Evolutionary conservation across 257 asterid genomes (phyloP), one percentile per base, ranked within the genome.

Genomic region (Schizonepeta tenuifolia): DNA sequence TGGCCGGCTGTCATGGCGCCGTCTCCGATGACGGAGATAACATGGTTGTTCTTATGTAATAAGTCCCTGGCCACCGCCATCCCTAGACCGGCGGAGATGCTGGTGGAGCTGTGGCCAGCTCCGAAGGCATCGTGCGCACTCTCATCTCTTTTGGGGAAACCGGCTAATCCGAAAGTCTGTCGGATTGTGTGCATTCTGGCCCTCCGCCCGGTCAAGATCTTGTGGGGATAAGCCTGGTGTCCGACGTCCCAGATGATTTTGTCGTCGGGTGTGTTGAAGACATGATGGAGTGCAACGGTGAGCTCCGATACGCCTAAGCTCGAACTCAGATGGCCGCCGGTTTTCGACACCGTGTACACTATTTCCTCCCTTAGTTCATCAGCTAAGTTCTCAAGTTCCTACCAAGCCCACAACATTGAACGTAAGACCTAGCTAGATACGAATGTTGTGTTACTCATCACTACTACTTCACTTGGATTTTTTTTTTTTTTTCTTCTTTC

Each of bases 1-100:
- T 90, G 96, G 24, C 96, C 96, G 0, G 92, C 95, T 3, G 96
- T 90, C 96, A 90, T 87, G 74, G 95, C 92, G 53, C 96, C 96
- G 65, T 90, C 96, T 18, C 96, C 96, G 18, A 90, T 90, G 28
- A 90, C 95, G 0, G 95, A 77, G 50, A 90, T 79, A 3, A 90
- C 90, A 26, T 84, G 91, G 75, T 87, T 90, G 47, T 69, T 58
- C 79, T 87, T 87, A 28, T 90, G 89, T 1, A 81, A 10, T 17
- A 90, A 55, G 75, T 87, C 96, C n/a, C 96, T 73, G 36, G 81
- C 96, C 10, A 90, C 92, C 0, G 90, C 96, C 96, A 90, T 90
- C 68, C 96, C 96, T 65, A 90, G 74, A 33, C 88, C 96, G 0
- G 95, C 95, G 0, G 96, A 90, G 31, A 90, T 86, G 33, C 94